phyloP scores from a whole-genome alignment of 805 yeast species.

The Teunomyces barrocoloradensis region DNA sequence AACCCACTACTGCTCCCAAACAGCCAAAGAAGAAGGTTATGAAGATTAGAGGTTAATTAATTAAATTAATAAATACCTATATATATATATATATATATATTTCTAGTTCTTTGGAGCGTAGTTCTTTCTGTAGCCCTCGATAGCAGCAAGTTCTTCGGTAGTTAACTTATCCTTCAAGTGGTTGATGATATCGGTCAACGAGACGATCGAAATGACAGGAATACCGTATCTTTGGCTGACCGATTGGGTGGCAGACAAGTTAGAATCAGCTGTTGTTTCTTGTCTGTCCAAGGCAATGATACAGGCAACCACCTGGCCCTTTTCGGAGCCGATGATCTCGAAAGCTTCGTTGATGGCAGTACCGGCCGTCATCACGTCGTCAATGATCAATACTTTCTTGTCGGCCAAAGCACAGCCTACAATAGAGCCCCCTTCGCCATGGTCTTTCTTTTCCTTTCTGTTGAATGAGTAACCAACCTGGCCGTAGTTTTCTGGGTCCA shows the following conservation, averaged over 20 bases:
- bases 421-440: conserved; percentile 95
- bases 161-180: conserved; percentile 57
- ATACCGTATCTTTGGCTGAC: conserved; percentile 70
- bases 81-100: too few relatives aligned
- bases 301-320: conserved; percentile 77
- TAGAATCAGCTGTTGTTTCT: conserved; percentile 73
- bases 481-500: conserved; percentile 76
- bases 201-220: conserved; percentile 82
- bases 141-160: conserved; percentile 53
- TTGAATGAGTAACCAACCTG: conserved; percentile 86
- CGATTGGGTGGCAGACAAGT: conserved; percentile 75
- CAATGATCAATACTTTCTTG: conserved; percentile 79
- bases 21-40: conserved; percentile 56
- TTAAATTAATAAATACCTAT: too few relatives aligned
- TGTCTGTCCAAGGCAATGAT: conserved; percentile 94
- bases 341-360: conserved; percentile 96
- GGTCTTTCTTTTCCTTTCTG: conserved; percentile 95
- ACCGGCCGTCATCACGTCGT: conserved; percentile 98
- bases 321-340: conserved; percentile 63
- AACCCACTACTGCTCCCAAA: conserved; percentile 38
- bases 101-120: conserved; percentile 41
- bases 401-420: conserved; percentile 79
- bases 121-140: conserved; percentile 55
- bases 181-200: conserved; percentile 68
- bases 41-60: conserved; percentile 52